Conservation (phyloP, 177 flowering plant genomes). For the Vitis hybrid region DNA sequence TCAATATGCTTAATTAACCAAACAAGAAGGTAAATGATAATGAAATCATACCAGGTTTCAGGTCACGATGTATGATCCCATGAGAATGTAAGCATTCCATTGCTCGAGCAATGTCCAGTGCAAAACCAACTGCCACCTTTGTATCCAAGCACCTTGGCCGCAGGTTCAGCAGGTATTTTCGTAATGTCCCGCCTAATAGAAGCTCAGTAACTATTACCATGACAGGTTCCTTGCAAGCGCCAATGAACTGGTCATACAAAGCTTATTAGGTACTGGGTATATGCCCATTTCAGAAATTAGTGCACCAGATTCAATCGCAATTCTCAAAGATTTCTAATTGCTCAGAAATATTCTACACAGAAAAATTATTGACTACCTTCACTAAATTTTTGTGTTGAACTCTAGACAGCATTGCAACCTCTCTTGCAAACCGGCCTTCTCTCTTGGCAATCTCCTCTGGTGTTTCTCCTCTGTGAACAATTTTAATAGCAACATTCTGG, state of each 20-base stretch:
- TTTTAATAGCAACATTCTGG: slow-evolving; percentile 45
- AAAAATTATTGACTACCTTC: slow-evolving; percentile 39
- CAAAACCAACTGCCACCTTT: slow-evolving; percentile 63
- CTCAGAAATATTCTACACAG: background rate
- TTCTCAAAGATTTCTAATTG: background rate
- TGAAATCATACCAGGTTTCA: slow-evolving; percentile 69
- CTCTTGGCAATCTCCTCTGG: slow-evolving; percentile 42
- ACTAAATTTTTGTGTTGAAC: slow-evolving; percentile 79
- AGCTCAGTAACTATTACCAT: slow-evolving; percentile 87
- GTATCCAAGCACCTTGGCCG: slow-evolving; percentile 64
- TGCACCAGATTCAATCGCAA: background rate
- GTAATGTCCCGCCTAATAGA: slow-evolving; percentile 72
- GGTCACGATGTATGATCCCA: slow-evolving; percentile 90
- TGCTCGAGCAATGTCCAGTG: slow-evolving; percentile 84
- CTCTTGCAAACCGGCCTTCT: slow-evolving; percentile 56
- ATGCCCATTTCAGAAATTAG: background rate
- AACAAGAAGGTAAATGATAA: background rate
- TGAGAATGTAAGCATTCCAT: slow-evolving; percentile 89
- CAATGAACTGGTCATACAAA: slow-evolving; percentile 57
- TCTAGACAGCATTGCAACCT: slow-evolving; percentile 70
- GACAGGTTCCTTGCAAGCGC: slow-evolving; percentile 70
- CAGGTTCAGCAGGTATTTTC: slow-evolving; percentile 57
- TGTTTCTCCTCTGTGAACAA: slow-evolving; percentile 43
- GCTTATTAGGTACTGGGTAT: background rate
- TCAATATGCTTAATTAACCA: background rate